Conservation (phyloP, 2,329 filamentous ascomycete genomes). For the Xylaria sp. region DNA sequence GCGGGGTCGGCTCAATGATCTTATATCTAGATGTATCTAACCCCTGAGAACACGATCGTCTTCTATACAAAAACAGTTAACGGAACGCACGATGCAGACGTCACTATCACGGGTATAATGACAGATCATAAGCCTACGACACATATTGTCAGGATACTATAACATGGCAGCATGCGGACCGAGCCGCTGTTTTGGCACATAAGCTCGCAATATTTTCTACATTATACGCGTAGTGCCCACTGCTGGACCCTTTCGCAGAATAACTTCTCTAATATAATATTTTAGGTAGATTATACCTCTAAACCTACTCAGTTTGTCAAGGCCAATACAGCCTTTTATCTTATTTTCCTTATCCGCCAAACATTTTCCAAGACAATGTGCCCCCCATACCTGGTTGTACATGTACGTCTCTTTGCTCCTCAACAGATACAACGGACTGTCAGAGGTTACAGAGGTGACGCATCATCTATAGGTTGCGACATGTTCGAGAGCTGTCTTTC, state of each 20-base stretch:
- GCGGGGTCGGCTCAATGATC: background rate
- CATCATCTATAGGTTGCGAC: background rate
- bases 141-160: constrained; percentile 9
- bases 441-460: background rate
- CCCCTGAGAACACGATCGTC: background rate
- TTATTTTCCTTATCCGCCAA: background rate
- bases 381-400: background rate
- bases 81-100: constrained; percentile 1
- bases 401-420: background rate
- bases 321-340: background rate
- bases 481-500: background rate
- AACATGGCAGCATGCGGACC: background rate
- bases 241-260: background rate
- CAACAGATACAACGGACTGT: background rate
- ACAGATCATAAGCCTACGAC: background rate
- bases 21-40: background rate
- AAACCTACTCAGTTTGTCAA: background rate
- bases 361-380: background rate
- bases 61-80: constrained; percentile 11
- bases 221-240: background rate
- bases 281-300: background rate
- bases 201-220: constrained; percentile 7
- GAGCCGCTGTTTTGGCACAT: background rate
- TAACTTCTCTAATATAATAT: background rate
- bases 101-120: constrained; percentile 5